A percentile compares a stretch with the other conserved stretches of the same genome.
These are phyloP conservation scores for Termitomyces sp. DNA, from an alignment of 768 basidiomycete genomes.

Conservation along the genomic window DNA sequence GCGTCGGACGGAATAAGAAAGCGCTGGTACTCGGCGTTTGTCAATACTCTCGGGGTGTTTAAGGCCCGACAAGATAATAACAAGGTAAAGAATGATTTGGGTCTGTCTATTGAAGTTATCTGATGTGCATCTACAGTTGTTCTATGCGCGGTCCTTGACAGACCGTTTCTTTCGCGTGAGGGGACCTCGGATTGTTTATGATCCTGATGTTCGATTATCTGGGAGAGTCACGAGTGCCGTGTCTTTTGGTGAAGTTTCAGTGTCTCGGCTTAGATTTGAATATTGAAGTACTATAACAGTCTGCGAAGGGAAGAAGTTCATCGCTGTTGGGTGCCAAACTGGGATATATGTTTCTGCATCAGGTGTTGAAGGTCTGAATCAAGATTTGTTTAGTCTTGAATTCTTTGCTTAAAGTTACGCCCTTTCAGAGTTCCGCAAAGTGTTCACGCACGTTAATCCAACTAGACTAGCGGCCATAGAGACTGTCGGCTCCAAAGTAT, in stretches of 20 bases:
- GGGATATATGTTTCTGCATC: conserved; percentile 68
- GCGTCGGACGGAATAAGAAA: conserved; percentile 52
- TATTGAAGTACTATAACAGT: conserved; percentile 29
- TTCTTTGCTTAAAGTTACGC: background rate
- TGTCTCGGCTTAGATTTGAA: background rate
- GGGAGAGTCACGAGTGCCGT: conserved; percentile 62
- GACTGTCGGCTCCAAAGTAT: conserved; percentile 36
- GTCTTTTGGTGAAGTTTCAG: conserved; percentile 50
- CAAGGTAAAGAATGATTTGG: conserved; percentile 46
- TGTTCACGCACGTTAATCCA: conserved; percentile 50
- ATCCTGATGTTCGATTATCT: conserved; percentile 37
- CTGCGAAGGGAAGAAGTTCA: conserved; percentile 48
- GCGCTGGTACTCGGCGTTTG: conserved; percentile 62
- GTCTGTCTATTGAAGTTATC: background rate
- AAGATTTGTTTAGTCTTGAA: background rate
- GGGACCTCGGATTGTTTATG: conserved; percentile 31
- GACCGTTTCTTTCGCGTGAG: conserved; percentile 61
- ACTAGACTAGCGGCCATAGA: conserved; percentile 58
- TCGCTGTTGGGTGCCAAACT: conserved; percentile 64
- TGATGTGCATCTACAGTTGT: conserved; percentile 50
- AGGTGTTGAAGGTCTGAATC: conserved; percentile 49
- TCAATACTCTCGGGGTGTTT: conserved; percentile 63
- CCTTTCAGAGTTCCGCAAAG: conserved; percentile 53
- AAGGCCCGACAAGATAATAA: conserved; percentile 68
- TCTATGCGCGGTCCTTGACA: conserved; percentile 55